Conservation (phyloP, 352 stramenopile species). For the Globisporangium irregulare region DNA sequence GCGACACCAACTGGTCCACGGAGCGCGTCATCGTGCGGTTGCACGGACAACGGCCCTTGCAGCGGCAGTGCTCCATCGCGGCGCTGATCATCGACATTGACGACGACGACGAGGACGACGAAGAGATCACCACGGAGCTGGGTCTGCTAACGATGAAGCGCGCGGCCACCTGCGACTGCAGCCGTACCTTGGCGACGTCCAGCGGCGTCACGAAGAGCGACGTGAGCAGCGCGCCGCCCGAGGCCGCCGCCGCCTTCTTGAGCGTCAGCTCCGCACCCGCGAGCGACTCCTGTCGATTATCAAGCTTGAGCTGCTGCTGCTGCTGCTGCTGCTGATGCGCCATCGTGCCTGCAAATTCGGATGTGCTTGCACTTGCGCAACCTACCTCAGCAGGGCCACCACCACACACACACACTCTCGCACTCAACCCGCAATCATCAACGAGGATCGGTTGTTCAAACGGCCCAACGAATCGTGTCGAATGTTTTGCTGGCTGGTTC, state of each 20-base stretch:
- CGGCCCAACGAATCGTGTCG: not conserved
- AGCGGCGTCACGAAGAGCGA: conserved; percentile 85
- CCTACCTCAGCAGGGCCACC: not conserved
- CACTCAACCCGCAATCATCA: not conserved
- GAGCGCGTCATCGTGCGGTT: conserved; percentile 50
- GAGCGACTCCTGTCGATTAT: not conserved
- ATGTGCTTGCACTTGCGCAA: conserved; percentile 6
- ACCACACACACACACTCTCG: not conserved
- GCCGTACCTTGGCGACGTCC: conserved; percentile 79
- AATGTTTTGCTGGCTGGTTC: not conserved
- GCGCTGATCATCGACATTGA: conserved; percentile 16
- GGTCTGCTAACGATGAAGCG: not conserved
- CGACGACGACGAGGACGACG: conserved; percentile 5
- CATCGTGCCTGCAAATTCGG: conserved; percentile 10
- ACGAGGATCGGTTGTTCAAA: not conserved
- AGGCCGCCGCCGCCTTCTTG: conserved; percentile 74
- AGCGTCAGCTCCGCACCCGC: conserved; percentile 29
- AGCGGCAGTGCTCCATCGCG: conserved; percentile 41
- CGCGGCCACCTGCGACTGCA: conserved; percentile 67
- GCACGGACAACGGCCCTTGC: conserved; percentile 45
- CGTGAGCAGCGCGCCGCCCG: conserved; percentile 62
- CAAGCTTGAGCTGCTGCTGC: not conserved
- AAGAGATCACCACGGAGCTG: not conserved
- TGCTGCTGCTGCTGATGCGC: conserved; percentile 2
- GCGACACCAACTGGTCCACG: conserved; percentile 36